phyloP scores from a whole-genome alignment of 225 moss, liverwort and hornwort genomes.

The Pleurozium schreberi region DNA sequence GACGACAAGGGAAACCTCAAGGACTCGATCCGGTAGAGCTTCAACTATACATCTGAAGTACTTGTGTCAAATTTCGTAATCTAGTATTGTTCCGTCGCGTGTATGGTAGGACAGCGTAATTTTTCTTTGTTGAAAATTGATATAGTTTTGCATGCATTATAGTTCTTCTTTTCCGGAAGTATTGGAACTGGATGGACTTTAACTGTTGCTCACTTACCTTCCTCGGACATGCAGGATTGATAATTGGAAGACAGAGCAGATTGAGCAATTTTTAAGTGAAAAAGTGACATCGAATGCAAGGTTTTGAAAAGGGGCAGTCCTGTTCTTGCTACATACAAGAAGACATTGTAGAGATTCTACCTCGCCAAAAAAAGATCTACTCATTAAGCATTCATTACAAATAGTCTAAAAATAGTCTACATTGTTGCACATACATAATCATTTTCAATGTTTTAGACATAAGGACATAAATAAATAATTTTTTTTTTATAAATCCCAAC shows the following conservation, averaged over 20 bases:
- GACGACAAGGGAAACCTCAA: constrained; percentile 41
- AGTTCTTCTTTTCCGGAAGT: not conserved
- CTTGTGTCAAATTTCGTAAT: not conserved
- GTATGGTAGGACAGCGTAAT: not conserved
- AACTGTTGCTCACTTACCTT: not conserved
- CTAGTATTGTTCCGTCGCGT: not conserved
- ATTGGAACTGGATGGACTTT: not conserved
- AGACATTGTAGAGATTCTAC: no score
- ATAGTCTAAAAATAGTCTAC: no score
- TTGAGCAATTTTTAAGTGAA: constrained; percentile 58
- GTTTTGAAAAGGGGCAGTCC: not conserved
- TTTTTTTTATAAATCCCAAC: no score
- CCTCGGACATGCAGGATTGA: constrained; percentile 37
- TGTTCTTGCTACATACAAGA: no score
- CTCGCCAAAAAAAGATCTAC: no score
- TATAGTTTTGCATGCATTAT: not conserved
- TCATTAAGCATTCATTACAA: no score
- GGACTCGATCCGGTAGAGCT: constrained; percentile 46
- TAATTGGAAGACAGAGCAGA: constrained; percentile 63
- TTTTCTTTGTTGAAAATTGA: not conserved
- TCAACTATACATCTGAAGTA: not conserved
- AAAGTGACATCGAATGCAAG: constrained; percentile 31
- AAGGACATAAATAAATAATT: no score
- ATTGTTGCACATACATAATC: no score
- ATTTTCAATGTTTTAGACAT: no score